phyloP scores from a whole-genome alignment of 495 filamentous ascomycete species.

The Polyplosphaeria fusca region DNA sequence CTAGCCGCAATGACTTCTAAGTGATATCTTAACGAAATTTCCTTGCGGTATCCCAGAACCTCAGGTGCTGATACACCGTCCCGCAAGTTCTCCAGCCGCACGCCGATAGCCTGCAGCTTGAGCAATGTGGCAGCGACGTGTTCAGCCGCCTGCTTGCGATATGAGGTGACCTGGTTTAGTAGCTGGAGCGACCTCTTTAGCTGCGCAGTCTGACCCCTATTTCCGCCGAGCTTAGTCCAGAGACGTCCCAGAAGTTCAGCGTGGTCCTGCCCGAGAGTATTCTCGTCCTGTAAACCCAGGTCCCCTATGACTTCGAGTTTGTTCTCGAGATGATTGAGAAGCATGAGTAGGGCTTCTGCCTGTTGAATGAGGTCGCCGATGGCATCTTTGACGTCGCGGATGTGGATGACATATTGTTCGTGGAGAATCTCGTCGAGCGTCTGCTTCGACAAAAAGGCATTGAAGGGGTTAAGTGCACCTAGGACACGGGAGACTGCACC shows the following conservation, averaged over 20 bases:
- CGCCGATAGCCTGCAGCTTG: conserved; percentile 63
- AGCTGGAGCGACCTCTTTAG: conserved; percentile 57
- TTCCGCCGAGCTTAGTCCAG: conserved; percentile 70
- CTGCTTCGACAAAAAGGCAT: conserved; percentile 57
- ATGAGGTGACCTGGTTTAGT: conserved; percentile 55
- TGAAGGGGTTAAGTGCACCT: conserved; percentile 46
- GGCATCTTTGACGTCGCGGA: conserved; percentile 59
- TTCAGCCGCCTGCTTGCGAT: conserved; percentile 56
- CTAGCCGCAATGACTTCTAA: conserved; percentile 61
- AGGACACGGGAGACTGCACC: conserved; percentile 46
- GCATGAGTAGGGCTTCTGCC: conserved; percentile 57
- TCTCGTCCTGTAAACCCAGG: conserved; percentile 55
- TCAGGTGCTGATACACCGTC: conserved; percentile 62
- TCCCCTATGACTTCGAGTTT: conserved; percentile 62
- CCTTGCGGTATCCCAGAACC: conserved; percentile 46
- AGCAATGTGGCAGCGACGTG: conserved; percentile 60
- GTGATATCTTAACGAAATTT: conserved; percentile 64
- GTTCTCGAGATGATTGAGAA: conserved; percentile 60
- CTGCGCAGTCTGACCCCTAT: conserved; percentile 52
- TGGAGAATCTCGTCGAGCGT: conserved; percentile 52
- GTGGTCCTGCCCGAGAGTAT: conserved; percentile 48
- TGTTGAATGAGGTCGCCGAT: conserved; percentile 62
- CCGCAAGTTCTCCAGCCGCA: conserved; percentile 62
- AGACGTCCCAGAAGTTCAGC: conserved; percentile 61
- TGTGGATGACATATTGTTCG: conserved; percentile 60